Evolutionary conservation across 306 rosid genomes (phyloP), one percentile per base, ranked within the genome.

Genomic region (Prinsepia uniflora): DNA sequence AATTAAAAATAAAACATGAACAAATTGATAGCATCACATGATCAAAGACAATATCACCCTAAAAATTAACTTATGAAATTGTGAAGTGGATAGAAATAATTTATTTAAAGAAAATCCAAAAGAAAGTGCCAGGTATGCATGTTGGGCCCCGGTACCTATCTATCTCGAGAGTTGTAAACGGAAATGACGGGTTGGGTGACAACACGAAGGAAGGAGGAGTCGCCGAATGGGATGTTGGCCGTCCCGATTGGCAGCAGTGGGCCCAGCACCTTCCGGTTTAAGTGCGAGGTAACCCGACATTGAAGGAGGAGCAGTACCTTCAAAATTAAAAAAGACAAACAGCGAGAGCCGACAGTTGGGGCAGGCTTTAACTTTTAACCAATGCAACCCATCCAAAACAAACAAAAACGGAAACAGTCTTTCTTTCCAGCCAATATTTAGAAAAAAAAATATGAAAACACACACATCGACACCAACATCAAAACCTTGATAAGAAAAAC

Each of bases 241-340:
- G 13, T 34, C 44, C 45, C 65, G 45, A 58, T 39, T 20, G 54
- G 62, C 64, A 22, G 54, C 17, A 22, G 5, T 60, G 42, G 46
- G 24, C 4, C 12, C 22, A 36, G 30, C 43, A 19, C 79, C 20
- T 36, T 40, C 78, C 60, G 22, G 74, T 46, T 68, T 8, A 30
- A 39, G 56, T 86, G 81, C 85, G 81, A 82, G 96, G 92, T 75
- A 82, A 89, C 71, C 95, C 96, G 81, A 78, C 50, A 77, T 19
- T 70, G 13, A 70, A 77, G 95, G 87, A 74, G 57, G 66, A 40
- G 18, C 45, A 74, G 40, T 40, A 44, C 22, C 55, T 74, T 67
- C 13, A 50, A 34, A 68, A 45, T 57, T 8, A 57, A 13, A 57
- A 46, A 46, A 46, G 17, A 46, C 11, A 46, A 46, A 30, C 36